A percentile compares a stretch with the other conserved stretches of the same genome.
Conservation (phyloP, 805 yeast species). For the Wickerhamiella parazyma region DNA sequence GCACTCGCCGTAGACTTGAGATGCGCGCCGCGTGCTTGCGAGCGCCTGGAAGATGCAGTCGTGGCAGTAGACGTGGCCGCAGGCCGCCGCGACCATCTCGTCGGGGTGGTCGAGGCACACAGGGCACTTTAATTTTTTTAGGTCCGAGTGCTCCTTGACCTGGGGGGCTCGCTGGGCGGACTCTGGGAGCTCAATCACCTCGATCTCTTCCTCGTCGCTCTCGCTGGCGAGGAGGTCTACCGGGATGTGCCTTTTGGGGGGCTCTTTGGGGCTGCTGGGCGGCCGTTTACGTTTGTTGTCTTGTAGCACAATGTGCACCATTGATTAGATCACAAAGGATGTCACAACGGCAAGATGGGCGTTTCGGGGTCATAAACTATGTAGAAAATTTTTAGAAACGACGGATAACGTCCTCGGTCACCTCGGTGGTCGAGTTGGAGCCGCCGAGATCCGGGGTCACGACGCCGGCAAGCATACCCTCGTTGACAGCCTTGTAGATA, state of each 20-base stretch:
- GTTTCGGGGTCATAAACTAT: too few species aligned
- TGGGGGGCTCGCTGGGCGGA: conserved; percentile 6
- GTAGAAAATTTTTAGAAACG: conserved; percentile 23
- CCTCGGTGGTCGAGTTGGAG: conserved; percentile 70
- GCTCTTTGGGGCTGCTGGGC: neutral
- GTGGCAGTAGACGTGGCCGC: conserved; percentile 28
- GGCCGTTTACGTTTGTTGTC: neutral
- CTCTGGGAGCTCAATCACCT: conserved; percentile 10
- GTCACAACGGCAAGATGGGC: too few species aligned
- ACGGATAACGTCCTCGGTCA: conserved; percentile 64
- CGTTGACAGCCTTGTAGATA: conserved; percentile 89
- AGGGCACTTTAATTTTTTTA: conserved; percentile 21
- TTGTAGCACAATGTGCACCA: neutral
- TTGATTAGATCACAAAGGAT: too few species aligned
- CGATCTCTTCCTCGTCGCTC: conserved; percentile 8
- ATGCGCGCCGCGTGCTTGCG: conserved; percentile 19
- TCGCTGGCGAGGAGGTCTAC: neutral
- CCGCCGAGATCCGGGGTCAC: conserved; percentile 97
- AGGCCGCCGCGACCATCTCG: conserved; percentile 23
- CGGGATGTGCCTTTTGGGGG: neutral
- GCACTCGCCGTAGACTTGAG: conserved; percentile 23
- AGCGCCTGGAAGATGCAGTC: conserved; percentile 27
- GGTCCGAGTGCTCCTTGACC: conserved; percentile 5
- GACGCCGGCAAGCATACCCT: conserved; percentile 66
- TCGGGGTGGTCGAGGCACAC: conserved; percentile 28